Evolutionary conservation across 2,329 filamentous ascomycete species (phyloP), one percentile per base, ranked within the genome.

Genomic region (Ascochyta lentis): DNA sequence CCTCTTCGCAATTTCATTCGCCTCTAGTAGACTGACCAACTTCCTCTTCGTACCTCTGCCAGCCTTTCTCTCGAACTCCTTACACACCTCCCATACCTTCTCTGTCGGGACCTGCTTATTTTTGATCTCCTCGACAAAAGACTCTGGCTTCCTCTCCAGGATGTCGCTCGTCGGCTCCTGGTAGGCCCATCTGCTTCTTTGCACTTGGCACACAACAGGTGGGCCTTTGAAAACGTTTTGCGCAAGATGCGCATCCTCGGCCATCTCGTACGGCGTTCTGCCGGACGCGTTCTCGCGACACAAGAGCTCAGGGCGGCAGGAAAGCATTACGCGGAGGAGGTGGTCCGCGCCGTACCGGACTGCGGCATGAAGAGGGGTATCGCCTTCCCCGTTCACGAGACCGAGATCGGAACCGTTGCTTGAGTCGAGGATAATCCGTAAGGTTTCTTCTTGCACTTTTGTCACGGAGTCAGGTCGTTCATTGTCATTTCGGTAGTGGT

Each of bases 241-340:
- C 7, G 76, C 73, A 2, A 84, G 76, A 56, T 82, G 81, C 1
- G 74, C 72, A 48, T 89, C 86, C 46, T 84, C 78, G 0, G 87
- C 85, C 44, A 90, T 76, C 64, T 95, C 90, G 26, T 83, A 80
- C 0, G 91, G 88, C 0, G 90, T 95, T 15, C 84, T 82, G 1
- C 91, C 91, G 0, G 89, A 89, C 0, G 89, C 85, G 63, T 93
- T 93, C 71, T 95, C 91, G 22, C 87, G 84, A 63, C 84, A 82
- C 0, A 92, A 76, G 1, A 92, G 78, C 24, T 80, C 79, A 0
- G 88, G 84, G 16, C 84, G 80, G 61, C 78, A 78, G 9, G 83
- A 76, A 10, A 92, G 74, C 46, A 77, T 70, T 3, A 90, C 65
- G 3, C 78, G 66, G 13, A 78, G 73, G 35, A 77, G 64, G 1